Percentiles rank a stretch among this genome's conserved stretches.
Evolutionary conservation across 768 basidiomycete genomes (phyloP).

Genomic region (Paxillus rubicundulus): DNA sequence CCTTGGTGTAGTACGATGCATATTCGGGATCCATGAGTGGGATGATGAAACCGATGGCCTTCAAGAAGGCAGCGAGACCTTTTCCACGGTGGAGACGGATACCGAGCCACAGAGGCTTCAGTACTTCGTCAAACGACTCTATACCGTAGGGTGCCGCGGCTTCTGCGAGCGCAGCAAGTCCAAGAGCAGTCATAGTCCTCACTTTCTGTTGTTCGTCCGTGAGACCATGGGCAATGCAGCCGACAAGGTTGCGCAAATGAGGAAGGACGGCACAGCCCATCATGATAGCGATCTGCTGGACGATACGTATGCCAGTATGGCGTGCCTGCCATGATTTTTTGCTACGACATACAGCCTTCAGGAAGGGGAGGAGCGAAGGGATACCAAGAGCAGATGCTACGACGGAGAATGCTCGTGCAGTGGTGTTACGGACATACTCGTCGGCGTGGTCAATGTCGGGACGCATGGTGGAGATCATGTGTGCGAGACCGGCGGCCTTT

Average conservation of each 20-base stretch:
- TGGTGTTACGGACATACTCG: constrained; percentile 98
- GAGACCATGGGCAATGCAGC: constrained; percentile 85
- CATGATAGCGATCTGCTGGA: constrained; percentile 99
- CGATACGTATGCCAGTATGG: constrained; percentile 98
- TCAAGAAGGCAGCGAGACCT: constrained; percentile 74
- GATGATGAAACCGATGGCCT: constrained; percentile 98
- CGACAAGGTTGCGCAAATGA: constrained; percentile 93
- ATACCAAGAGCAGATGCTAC: constrained; percentile 98
- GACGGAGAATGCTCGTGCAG: constrained; percentile 97
- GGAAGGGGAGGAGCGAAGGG: constrained; percentile 94
- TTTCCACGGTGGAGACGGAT: constrained; percentile 78
- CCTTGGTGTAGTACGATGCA: constrained; percentile 98
- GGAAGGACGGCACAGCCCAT: constrained; percentile 99
- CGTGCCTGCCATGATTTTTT: constrained; percentile 99
- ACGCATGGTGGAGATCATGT: constrained; percentile 99
- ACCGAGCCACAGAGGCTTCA: constrained; percentile 75
- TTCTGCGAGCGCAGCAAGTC: constrained; percentile 89
- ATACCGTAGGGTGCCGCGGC: constrained; percentile 98
- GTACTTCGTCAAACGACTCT: constrained; percentile 97
- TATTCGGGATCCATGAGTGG: constrained; percentile 99
- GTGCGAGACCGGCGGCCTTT: constrained; percentile 97
- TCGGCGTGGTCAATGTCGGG: constrained; percentile 99
- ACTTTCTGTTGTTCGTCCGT: constrained; percentile 81
- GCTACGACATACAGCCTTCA: constrained; percentile 96
- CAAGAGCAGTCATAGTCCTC: constrained; percentile 75